Evolutionary conservation across 225 moss, liverwort and hornwort genomes (phyloP).

Genomic region (Asterella californica): DNA sequence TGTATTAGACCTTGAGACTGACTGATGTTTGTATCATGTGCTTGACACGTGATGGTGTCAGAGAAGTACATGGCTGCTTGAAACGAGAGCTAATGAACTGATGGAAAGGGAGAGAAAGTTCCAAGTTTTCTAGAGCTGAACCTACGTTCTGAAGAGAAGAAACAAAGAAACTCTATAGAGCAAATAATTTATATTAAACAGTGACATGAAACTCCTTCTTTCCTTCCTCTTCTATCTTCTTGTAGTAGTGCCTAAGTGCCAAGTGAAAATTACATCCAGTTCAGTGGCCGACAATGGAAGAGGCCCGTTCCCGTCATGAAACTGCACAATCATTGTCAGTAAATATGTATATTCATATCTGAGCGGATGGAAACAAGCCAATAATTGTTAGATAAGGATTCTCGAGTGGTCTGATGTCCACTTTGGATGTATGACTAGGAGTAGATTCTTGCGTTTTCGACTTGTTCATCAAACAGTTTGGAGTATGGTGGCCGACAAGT

Average conservation of each 20-base stretch:
- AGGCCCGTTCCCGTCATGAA: background rate
- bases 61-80: background rate
- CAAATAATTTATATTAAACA: background rate
- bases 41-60: slow-evolving; percentile 1
- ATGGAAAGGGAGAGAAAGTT: too few relatives aligned
- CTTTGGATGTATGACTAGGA: too few relatives aligned
- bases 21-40: background rate
- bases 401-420: background rate
- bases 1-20: too few relatives aligned
- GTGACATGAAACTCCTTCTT: too few relatives aligned
- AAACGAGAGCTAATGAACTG: background rate
- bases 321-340: background rate
- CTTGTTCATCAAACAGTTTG: background rate
- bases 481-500: background rate
- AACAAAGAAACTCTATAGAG: background rate
- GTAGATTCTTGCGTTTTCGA: background rate
- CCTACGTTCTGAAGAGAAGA: too few relatives aligned
- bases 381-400: background rate
- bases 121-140: too few relatives aligned
- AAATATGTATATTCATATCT: background rate
- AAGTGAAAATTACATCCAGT: background rate
- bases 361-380: background rate
- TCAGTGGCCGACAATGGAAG: background rate
- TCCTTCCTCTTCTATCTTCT: too few relatives aligned
- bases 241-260: background rate